Evolutionary conservation across 106 monocot genomes (phyloP).

Genomic region (Dioscorea zingiberensis): DNA sequence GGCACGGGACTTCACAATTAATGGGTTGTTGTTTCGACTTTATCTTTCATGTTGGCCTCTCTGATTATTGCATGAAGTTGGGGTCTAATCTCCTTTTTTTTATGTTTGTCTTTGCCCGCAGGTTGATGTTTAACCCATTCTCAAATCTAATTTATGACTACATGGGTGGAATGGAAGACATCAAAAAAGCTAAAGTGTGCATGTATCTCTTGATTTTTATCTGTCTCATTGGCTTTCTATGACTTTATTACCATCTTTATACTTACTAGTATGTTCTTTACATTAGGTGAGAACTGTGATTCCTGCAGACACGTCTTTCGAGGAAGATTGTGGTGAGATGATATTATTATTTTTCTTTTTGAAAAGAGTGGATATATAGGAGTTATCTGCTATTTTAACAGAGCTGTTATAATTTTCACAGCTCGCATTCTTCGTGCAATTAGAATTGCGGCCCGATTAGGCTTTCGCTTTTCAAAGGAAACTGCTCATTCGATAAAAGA

Average conservation of each 20-base stretch:
- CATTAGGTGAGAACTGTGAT: conserved; percentile 75
- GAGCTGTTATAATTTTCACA: conserved; percentile 21
- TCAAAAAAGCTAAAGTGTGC: conserved; percentile 87
- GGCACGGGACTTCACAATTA: conserved; percentile 81
- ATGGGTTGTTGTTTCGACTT: conserved; percentile 47
- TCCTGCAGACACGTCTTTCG: conserved; percentile 67
- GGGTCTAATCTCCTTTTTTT: background rate
- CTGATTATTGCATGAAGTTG: background rate
- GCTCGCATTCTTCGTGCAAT: conserved; percentile 97
- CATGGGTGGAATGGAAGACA: conserved; percentile 86
- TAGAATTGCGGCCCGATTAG: conserved; percentile 93
- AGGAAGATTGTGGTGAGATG: conserved; percentile 84
- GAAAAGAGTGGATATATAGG: too few relatives aligned
- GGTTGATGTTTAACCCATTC: conserved; percentile 93
- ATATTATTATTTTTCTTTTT: background rate
- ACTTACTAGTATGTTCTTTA: conserved; percentile 6
- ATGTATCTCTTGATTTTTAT: conserved; percentile 38
- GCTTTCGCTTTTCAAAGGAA: conserved; percentile 78
- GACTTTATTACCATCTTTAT: background rate
- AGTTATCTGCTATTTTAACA: too few relatives aligned
- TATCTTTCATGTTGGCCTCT: conserved; percentile 1
- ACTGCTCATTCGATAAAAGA: conserved; percentile 73
- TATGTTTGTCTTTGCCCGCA: conserved; percentile 25
- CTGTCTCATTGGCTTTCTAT: conserved; percentile 1
- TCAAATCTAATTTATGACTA: conserved; percentile 78